A percentile compares a stretch with the other conserved stretches of the same genome.
Conservation (phyloP, 202 grass and related monocot species). For the Tripidium arundinaceum region DNA sequence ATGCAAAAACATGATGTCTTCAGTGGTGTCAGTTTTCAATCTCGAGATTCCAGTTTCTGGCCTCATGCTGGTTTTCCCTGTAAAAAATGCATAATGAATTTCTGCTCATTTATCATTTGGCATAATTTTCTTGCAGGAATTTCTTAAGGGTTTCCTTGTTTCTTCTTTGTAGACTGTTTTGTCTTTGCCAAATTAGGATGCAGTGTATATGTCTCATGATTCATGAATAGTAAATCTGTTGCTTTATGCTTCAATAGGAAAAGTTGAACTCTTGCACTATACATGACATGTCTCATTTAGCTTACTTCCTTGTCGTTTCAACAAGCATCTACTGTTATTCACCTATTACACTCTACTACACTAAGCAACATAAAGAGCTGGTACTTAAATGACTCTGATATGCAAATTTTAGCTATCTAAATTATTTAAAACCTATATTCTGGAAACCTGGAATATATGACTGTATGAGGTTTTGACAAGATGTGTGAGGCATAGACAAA, state of each 20-base stretch:
- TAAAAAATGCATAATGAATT: neutral
- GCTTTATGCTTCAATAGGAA: neutral
- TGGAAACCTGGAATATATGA: neutral
- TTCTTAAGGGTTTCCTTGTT: neutral
- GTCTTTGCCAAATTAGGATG: constrained; percentile 47
- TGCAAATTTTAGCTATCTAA: neutral
- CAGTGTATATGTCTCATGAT: neutral
- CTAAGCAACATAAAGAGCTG: neutral
- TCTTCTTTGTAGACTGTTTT: neutral
- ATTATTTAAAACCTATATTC: constrained; percentile 12
- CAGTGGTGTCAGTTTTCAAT: neutral
- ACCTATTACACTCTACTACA: neutral
- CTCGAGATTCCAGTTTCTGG: neutral
- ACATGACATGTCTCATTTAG: neutral
- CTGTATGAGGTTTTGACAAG: neutral
- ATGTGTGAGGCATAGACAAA: neutral
- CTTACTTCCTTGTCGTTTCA: neutral
- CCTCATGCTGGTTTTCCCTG: neutral
- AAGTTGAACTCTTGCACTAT: neutral
- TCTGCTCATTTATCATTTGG: neutral
- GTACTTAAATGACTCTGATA: neutral
- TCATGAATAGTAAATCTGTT: neutral
- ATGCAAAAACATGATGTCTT: neutral
- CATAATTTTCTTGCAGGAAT: neutral
- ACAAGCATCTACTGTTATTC: neutral